These are phyloP conservation scores for Sporothrix brasiliensis DNA, from an alignment of 2,329 filamentous ascomycete genomes.

Conservation along the genomic window DNA sequence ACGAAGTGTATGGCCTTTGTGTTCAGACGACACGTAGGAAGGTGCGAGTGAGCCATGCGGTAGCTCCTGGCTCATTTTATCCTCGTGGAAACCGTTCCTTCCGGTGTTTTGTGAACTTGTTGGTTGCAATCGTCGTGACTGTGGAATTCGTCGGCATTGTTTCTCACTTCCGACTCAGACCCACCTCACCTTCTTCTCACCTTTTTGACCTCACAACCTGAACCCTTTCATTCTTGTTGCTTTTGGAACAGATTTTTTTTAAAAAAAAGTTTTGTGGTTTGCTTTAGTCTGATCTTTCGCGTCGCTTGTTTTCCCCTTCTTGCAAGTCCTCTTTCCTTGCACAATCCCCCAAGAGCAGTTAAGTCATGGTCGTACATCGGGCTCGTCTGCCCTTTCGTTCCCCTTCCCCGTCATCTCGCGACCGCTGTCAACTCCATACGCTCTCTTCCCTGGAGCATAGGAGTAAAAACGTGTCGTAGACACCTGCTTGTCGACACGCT, in stretches of 20 bases:
- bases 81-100: conserved; percentile 18
- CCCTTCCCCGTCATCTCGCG: conserved; percentile 23
- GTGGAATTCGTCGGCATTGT: neutral
- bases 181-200: conserved; percentile 7
- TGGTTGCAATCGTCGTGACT: neutral
- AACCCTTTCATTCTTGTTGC: too few species aligned
- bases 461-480: neutral
- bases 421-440: neutral
- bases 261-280: neutral
- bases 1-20: neutral
- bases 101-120: neutral
- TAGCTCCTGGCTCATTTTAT: neutral
- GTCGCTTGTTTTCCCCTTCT: neutral
- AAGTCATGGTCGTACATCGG: conserved; percentile 26
- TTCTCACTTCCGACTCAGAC: conserved; percentile 4
- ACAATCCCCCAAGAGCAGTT: conserved; percentile 2
- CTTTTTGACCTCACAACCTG: neutral
- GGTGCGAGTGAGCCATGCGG: conserved; percentile 9
- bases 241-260: neutral
- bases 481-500: neutral
- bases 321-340: neutral
- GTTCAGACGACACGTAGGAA: conserved; percentile 1
- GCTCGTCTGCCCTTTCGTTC: conserved; percentile 21
- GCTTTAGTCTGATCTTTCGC: conserved; percentile 5
- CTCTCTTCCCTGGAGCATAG: neutral